Base-by-base conservation (phyloP, 2,329 filamentous ascomycete species). In the Didymella exigua region DNA sequence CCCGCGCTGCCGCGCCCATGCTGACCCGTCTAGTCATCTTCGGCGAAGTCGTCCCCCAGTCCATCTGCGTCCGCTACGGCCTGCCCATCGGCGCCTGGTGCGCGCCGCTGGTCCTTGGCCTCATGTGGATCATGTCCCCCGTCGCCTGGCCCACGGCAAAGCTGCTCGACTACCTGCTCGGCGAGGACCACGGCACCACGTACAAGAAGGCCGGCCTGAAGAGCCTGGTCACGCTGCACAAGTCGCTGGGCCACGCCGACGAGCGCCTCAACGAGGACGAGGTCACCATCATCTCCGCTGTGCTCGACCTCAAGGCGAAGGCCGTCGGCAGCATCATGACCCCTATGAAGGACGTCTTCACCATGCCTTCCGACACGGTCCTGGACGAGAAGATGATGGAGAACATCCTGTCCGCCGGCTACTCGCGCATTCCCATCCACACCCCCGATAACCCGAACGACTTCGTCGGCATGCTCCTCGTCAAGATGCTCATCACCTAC, bases 201-300 rank as follows among this genome's bases (percentile, higher is more conserved):
- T 99, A 99, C 85, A 98, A 98, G 79, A 99, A 98, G 80, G 93
- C 92, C 58, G 95, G 95, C 0, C 79, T 99, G 65, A 99, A 99
- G 81, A 98, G 95, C 0, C 82, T 99, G 26, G 95, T 99, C 24
- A 96, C 92, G 0, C 82, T 99, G 14, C 95, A 99, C 79, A 92
- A 96, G 76, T 96, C 90, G 2, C 79, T 98, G 11, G 95, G 95
- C 24, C 87, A 89, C 26, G 89, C 89, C 10, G 84, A 84, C 33
- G 92, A 99, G 71, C 89, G 95, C 54, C 81, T 99, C 49, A 98
- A 97, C 75, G 89, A 96, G 65, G 95, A 99, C 71, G 95, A 99
- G 76, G 95, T 99, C 62, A 98, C 95, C 56, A 99, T 99, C 74
- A 99, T 99, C 76, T 96, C 91, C 63, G 93, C 95, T 31, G 95